Percentiles rank a stretch among this genome's conserved stretches.
phyloP scores from a whole-genome alignment of 176 grass and related monocot genomes.

The Oryza nivara region DNA sequence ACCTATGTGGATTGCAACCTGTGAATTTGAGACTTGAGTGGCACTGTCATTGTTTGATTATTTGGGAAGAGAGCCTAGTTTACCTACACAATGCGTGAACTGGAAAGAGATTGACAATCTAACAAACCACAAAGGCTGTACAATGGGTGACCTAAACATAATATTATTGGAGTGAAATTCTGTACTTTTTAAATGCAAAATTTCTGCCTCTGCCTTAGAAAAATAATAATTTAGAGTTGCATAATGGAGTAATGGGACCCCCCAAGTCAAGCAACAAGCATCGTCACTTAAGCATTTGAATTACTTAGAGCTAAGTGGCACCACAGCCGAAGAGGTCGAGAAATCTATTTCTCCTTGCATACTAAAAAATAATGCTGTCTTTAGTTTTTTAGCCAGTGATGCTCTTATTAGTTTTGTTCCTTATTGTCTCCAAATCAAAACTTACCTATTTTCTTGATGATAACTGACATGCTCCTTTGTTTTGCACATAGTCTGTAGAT shows the following conservation, averaged over 20 bases:
- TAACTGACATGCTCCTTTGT: slow-evolving; percentile 22
- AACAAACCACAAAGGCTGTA: not conserved
- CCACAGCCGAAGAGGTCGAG: not conserved
- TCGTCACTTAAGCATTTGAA: not conserved
- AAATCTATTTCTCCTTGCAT: not conserved
- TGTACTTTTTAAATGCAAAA: not conserved
- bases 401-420: not conserved
- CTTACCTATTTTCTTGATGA: not conserved
- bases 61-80: slow-evolving; percentile 2
- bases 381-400: not conserved
- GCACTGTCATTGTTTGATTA: not conserved
- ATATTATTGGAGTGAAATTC: not conserved
- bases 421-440: slow-evolving; percentile 19
- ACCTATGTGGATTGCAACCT: not conserved
- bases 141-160: not conserved
- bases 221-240: not conserved
- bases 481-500: slow-evolving; percentile 67
- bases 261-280: not conserved
- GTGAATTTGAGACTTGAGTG: slow-evolving; percentile 15
- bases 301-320: not conserved
- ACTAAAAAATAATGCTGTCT: too few species aligned
- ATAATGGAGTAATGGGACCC: not conserved
- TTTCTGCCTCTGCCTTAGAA: not conserved
- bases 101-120: slow-evolving; percentile 6
- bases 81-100: not conserved